Percentiles rank a stretch among this genome's conserved stretches.
These are phyloP conservation scores for Hypomontagnella submonticulosa DNA, from an alignment of 495 filamentous ascomycete genomes.

Conservation along the genomic window DNA sequence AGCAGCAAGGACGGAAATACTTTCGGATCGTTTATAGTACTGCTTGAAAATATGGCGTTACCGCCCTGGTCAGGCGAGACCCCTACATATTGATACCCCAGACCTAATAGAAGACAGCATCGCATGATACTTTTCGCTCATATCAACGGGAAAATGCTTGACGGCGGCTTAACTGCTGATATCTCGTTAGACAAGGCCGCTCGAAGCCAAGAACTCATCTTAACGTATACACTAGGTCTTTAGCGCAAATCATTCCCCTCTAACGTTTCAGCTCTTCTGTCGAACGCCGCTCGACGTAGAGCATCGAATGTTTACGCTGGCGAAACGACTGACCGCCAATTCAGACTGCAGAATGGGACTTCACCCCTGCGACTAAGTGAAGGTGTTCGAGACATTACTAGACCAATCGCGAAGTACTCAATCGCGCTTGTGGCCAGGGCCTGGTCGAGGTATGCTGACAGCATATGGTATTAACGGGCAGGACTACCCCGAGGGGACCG, in stretches of 20 bases:
- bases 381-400: too few species aligned
- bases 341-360: too few species aligned
- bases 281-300: not conserved
- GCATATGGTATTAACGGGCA: too few species aligned
- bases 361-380: too few species aligned
- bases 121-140: constrained; percentile 2
- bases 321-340: too few species aligned
- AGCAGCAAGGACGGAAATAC: constrained; percentile 27
- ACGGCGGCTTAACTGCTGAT: not conserved
- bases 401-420: too few species aligned
- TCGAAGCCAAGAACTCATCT: not conserved
- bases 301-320: too few species aligned
- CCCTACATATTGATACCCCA: constrained; percentile 37
- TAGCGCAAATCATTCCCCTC: not conserved
- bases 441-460: too few species aligned
- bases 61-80: constrained; percentile 20
- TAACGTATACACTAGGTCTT: not conserved
- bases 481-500: too few species aligned
- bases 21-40: constrained; percentile 31
- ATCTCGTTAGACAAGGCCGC: not conserved
- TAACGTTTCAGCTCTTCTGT: not conserved
- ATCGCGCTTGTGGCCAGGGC: too few species aligned
- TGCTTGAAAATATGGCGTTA: constrained; percentile 18
- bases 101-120: constrained; percentile 22
- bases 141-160: not conserved